A percentile compares a stretch with the other conserved stretches of the same genome.
phyloP scores from a whole-genome alignment of 1,284 basidiomycete genomes.

The Rhodotorula sp. region DNA sequence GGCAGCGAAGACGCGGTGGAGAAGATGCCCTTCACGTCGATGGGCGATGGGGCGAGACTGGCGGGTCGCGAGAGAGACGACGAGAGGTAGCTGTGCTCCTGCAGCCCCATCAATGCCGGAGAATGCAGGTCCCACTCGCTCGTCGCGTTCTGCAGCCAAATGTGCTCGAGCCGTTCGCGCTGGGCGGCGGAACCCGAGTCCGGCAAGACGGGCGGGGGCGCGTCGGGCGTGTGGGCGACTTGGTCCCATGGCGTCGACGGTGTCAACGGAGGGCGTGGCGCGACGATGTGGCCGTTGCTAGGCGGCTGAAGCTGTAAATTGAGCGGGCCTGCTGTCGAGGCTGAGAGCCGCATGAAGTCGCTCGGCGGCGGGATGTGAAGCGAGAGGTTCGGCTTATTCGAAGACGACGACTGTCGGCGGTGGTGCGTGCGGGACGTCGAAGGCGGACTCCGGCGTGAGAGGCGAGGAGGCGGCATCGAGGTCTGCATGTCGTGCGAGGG shows the following conservation, averaged over 20 bases:
- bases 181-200: neutral
- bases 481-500: neutral
- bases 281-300: neutral
- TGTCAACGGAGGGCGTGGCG: neutral
- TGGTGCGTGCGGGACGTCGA: neutral
- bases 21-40: neutral
- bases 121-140: constrained; percentile 26
- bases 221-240: constrained; percentile 32
- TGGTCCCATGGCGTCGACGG: constrained; percentile 35
- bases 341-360: constrained; percentile 4
- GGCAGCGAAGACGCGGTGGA: neutral
- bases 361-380: constrained; percentile 38
- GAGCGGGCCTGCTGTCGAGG: neutral
- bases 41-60: neutral
- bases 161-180: constrained; percentile 22
- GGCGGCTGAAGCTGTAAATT: neutral
- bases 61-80: neutral
- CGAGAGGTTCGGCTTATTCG: constrained; percentile 31
- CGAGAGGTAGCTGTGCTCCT: no score
- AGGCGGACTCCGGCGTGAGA: neutral
- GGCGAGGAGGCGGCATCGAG: neutral
- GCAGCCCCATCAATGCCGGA: constrained; percentile 19
- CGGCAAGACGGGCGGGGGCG: constrained; percentile 27
- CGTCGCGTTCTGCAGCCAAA: constrained; percentile 18
- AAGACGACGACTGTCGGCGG: neutral